These are phyloP conservation scores for Salvia hispanica DNA, from an alignment of 257 asterid species.

Conservation along the genomic window DNA sequence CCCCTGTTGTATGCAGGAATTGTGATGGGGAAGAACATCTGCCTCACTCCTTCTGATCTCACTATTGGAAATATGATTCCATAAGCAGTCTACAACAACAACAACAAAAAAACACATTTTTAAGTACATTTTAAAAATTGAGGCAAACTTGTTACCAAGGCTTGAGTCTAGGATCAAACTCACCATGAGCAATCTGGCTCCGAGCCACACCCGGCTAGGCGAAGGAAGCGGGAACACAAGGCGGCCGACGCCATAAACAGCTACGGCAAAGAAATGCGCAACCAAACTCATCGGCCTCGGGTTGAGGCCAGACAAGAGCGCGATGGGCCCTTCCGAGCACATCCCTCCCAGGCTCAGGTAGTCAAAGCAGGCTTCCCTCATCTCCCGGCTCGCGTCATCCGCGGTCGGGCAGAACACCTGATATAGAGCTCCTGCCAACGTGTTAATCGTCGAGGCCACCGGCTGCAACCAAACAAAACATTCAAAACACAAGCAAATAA, in stretches of 20 bases:
- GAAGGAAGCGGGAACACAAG: conserved; percentile 49
- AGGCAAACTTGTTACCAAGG: no score
- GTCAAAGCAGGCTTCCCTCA: conserved; percentile 57
- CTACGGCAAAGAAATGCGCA: conserved; percentile 60
- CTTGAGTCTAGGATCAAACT: background rate
- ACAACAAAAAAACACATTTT: no score
- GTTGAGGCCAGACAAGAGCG: conserved; percentile 51
- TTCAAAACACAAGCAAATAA: no score
- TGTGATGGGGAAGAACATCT: conserved; percentile 63
- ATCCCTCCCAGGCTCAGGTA: conserved; percentile 53
- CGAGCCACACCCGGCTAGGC: conserved; percentile 43
- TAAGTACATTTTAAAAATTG: no score
- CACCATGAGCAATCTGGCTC: conserved; percentile 42
- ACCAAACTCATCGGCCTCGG: conserved; percentile 57
- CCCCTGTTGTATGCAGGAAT: conserved; percentile 51
- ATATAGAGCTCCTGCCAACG: conserved; percentile 55
- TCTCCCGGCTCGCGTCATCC: conserved; percentile 52
- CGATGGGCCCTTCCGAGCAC: conserved; percentile 48
- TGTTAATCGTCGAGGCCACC: conserved; percentile 55
- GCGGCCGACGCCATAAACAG: conserved; percentile 53
- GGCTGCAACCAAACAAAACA: conserved; percentile 34
- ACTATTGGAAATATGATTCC: conserved; percentile 57
- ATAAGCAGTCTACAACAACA: conserved; percentile 43
- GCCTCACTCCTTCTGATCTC: conserved; percentile 58
- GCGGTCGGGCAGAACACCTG: conserved; percentile 52